Base-by-base conservation (phyloP, 192 early-diverging fungal genomes). In the Gamsiella multidivaricata region DNA sequence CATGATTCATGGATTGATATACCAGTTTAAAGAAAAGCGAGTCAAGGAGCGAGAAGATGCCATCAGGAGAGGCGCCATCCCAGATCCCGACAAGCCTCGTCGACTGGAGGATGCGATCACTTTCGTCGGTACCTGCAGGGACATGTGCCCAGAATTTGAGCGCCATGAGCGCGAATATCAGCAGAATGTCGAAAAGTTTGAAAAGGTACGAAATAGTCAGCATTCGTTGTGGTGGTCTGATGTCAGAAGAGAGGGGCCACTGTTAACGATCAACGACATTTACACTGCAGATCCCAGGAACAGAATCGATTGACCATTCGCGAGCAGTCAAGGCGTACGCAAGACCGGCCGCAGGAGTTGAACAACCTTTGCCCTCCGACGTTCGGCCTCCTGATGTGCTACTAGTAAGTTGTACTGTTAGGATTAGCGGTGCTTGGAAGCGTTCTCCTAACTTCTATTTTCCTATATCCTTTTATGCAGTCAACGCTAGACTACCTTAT, bases 131-230 rank as follows among this genome's bases (percentile, higher is more conserved):
- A 92, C 93, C 2, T 98, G 96, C 55, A 65, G 78, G 66, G 88
- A 91, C 28, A 98, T 96, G 94, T 96, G 95, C 79, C 93, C 96
- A 0, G 89, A 89, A 65, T 96, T 89, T 69, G 96, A 98, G 80
- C 85, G 93, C 17, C 84, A 93, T 50, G 94, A 96, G 60, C 85
- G 96, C 29, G 92, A 94, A 54, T 86, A 88, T 49, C 91, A 93
- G 49, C 89, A 93, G 58, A 86, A 80, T 42, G 61, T 96, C 34
- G 88, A 90, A 54, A 66, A 74, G 26, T 89, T 94, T 59, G 95
- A 98, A 74, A 91, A 83, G 85, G 90, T 89, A 18, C 5, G 45
- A 4, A 78, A n/a, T 26, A 29, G 34, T 31, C 29, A 9, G 2
- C 25, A 26, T 22, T 51, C 20, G n/a, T 28, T 54, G n/a, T n/a